Base-by-base conservation (phyloP, 345 rosid species). In the Populus deltoides region DNA sequence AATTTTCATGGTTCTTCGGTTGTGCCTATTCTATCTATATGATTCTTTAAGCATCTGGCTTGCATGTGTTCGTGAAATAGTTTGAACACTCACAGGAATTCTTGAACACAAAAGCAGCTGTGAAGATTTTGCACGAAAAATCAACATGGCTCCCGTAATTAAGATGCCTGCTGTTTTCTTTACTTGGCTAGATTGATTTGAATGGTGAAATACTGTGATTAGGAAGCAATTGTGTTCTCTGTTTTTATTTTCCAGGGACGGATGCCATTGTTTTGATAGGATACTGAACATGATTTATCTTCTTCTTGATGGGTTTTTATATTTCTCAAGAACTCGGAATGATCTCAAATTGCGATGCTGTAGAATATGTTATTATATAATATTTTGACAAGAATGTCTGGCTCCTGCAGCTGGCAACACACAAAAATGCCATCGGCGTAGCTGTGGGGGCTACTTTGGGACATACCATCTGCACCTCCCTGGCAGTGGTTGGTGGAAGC, bases 401-500 rank as follows among this genome's bases (percentile, higher is more conserved):
- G n/a, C 36, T 70, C 31, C 35, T 89, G 87, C 89, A 96, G 98
- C 86, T 96, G 76, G 99, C 99, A 66, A 91, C 99, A 1, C 99
- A 94, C 91, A 96, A 93, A 85, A 94, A 94, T 76, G 98, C 98
- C 0, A 10, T 96, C 63, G 99, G 98, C 75, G 99, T 96, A 49
- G 99, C 98, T 2, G 82, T 96, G 6, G 99, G 98, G 29, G 98
- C 99, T 38, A 85, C 86, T 1, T 4, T 93, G 73, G 99, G 99
- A 66, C 99, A 96, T 82, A 89, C 95, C 0, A 72, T 96, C 16
- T 96, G 99, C 77, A 96, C 98, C 24, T 96, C 99, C 1, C 13
- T 96, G 71, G 99, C 99, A 7, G 99, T 96, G 79, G 89, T 96
- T 41, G 99, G 99, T 70, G 99, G 99, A 75, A 96, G 99, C 91